Base-by-base conservation (phyloP, 108 stramenopile genomes). In the Epithemia pelagica region DNA sequence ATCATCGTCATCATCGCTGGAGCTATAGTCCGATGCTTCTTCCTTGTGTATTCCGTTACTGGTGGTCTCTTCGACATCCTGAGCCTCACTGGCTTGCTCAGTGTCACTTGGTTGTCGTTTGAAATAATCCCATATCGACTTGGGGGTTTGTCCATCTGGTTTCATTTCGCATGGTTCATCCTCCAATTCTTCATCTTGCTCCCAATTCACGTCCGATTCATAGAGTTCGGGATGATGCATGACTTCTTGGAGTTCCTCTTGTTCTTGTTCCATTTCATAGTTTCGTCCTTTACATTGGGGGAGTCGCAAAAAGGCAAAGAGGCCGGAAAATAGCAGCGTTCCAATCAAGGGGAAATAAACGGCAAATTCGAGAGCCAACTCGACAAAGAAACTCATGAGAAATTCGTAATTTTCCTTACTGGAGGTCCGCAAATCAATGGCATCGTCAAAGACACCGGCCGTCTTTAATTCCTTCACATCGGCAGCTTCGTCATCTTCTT, bases 261-360 rank as follows among this genome's bases (percentile, higher is more conserved):
- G 46, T 68, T 83, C 78, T 55, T 78, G 72, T 56, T 68, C 69
- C 31, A 80, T 28, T 65, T 83, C 82, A 31, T 72, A 74, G 30
- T 76, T 78, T 58, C 78, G 58, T 31, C 86, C 86, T 26, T 83
- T 82, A 0, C 84, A 56, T n/a, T 82, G 62, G 1, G 83, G 79
- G 15, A 88, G 30, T 56, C 74, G 28, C 75, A 73, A 51, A 81
- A 82, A 79, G 1, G 59, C 53, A 23, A 90, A 59, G 3, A 87
- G 64, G 10, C 89, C 89, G 27, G 82, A 65, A 37, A 90, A 87
- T 23, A 87, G 64, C 0, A 94, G 55, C 2, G 84, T 85, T 59
- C 80, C 85, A 0, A 81, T 65, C 1, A 91, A 26, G 10, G 83
- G 81, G 72, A 80, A 91, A 31, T 78, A 94, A 1, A 86, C 67